Conservation (phyloP, 768 basidiomycete species). For the Calocera cornea region DNA sequence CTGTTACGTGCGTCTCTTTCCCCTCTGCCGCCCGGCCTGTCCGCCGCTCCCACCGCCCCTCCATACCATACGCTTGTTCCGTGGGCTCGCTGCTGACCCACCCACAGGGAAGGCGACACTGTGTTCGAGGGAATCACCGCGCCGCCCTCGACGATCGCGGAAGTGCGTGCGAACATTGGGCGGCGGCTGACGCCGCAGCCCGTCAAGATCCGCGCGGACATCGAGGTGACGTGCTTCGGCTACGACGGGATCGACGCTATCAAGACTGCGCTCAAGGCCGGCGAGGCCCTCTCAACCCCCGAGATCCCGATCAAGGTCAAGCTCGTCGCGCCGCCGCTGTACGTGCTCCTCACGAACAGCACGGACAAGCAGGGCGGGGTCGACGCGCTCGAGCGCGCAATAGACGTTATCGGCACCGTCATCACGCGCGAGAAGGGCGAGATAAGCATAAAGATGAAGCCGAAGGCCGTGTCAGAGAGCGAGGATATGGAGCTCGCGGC, state of each 20-base stretch:
- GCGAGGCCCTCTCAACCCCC: slow-evolving; percentile 72
- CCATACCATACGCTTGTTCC: slow-evolving; percentile 3
- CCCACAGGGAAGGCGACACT: slow-evolving; percentile 51
- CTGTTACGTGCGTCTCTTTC: slow-evolving; percentile 60
- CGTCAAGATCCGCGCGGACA: slow-evolving; percentile 95
- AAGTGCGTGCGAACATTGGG: slow-evolving; percentile 74
- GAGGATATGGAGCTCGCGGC: slow-evolving; percentile 96
- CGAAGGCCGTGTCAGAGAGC: slow-evolving; percentile 93
- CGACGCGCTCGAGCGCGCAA: slow-evolving; percentile 84
- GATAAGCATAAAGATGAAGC: slow-evolving; percentile 96
- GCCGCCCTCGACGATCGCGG: slow-evolving; percentile 40
- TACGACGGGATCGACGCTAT: slow-evolving; percentile 95
- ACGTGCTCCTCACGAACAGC: slow-evolving; percentile 88
- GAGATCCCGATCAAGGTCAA: slow-evolving; percentile 94
- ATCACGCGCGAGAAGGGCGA: slow-evolving; percentile 78
- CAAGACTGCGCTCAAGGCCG: slow-evolving; percentile 76
- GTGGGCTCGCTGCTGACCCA: background rate
- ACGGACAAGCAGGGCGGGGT: slow-evolving; percentile 95
- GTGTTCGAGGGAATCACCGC: slow-evolving; percentile 63
- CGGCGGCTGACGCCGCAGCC: slow-evolving; percentile 94
- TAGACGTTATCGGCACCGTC: slow-evolving; percentile 72
- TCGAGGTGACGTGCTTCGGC: slow-evolving; percentile 92
- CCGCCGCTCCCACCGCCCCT: background rate
- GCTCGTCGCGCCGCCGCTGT: slow-evolving; percentile 89
- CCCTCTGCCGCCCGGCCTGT: slow-evolving; percentile 24